phyloP scores from a whole-genome alignment of 2,329 filamentous ascomycete species.

The Neofusicoccum kwambonambiense region DNA sequence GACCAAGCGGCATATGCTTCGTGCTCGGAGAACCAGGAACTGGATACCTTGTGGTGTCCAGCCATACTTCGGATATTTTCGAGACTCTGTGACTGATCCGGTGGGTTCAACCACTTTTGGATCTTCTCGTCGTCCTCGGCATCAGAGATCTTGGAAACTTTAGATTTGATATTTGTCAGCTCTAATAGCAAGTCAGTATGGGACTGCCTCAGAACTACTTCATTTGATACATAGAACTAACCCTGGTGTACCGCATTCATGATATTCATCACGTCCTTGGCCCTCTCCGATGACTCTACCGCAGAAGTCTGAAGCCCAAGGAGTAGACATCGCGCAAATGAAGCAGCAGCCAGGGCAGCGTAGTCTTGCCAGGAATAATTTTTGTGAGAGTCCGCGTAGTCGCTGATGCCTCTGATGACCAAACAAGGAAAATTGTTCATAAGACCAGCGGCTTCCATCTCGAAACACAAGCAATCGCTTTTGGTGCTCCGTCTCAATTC shows the following conservation, averaged over 20 bases:
- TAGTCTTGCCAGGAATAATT: slow-evolving; percentile 28
- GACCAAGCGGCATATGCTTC: neutral
- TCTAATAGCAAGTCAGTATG: neutral
- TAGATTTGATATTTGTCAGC: no score
- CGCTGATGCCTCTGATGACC: slow-evolving; percentile 28
- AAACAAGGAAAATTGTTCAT: slow-evolving; percentile 28
- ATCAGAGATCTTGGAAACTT: neutral
- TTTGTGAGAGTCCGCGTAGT: slow-evolving; percentile 29
- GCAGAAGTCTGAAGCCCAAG: no score
- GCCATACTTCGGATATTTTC: neutral
- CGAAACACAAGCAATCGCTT: slow-evolving; percentile 21
- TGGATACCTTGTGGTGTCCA: neutral
- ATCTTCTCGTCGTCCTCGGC: neutral
- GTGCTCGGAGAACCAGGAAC: neutral
- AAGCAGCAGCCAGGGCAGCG: slow-evolving; percentile 23
- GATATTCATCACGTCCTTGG: neutral
- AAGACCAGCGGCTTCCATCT: slow-evolving; percentile 21
- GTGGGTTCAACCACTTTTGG: neutral
- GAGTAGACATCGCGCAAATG: slow-evolving; percentile 23
- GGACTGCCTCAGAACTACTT: no score
- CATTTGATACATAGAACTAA: neutral
- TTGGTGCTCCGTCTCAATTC: neutral
- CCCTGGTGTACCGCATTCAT: no score
- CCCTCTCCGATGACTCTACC: neutral
- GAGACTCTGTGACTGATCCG: neutral